These are phyloP conservation scores for Fusarium gaditjirri DNA, from an alignment of 2,329 filamentous ascomycete species.

Conservation along the genomic window DNA sequence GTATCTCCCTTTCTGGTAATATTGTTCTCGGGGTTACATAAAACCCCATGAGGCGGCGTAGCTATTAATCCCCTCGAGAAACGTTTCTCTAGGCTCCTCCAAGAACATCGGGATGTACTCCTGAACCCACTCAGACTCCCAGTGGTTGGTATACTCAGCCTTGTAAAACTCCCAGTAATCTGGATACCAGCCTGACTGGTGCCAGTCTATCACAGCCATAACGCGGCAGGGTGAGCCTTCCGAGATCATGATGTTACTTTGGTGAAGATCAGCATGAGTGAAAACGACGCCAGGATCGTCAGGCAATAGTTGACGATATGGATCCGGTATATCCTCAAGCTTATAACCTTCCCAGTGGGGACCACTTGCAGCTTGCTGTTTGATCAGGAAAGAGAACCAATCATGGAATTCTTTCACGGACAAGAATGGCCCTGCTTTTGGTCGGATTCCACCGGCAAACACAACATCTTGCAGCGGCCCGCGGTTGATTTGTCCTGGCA, in stretches of 20 bases:
- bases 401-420: constrained; percentile 10
- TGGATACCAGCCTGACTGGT: constrained; percentile 29
- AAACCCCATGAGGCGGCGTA: neutral
- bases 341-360: neutral
- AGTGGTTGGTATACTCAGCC: neutral
- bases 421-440: neutral
- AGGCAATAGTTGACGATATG: neutral
- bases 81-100: rapidly evolving
- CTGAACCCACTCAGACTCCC: neutral
- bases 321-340: neutral
- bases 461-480: neutral
- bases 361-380: rapidly evolving
- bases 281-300: neutral
- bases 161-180: constrained; percentile 38
- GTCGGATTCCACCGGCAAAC: neutral
- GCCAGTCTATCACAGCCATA: constrained; percentile 19
- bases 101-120: neutral
- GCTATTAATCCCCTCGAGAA: neutral
- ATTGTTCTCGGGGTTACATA: too few relatives aligned
- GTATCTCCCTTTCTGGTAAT: too few relatives aligned
- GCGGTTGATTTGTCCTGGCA: neutral
- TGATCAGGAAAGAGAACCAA: constrained; percentile 7
- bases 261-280: constrained; percentile 9
- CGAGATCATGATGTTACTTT: constrained; percentile 18
- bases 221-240: neutral